Conservation (phyloP, 352 stramenopile species). For the Phytophthora citrophthora region DNA sequence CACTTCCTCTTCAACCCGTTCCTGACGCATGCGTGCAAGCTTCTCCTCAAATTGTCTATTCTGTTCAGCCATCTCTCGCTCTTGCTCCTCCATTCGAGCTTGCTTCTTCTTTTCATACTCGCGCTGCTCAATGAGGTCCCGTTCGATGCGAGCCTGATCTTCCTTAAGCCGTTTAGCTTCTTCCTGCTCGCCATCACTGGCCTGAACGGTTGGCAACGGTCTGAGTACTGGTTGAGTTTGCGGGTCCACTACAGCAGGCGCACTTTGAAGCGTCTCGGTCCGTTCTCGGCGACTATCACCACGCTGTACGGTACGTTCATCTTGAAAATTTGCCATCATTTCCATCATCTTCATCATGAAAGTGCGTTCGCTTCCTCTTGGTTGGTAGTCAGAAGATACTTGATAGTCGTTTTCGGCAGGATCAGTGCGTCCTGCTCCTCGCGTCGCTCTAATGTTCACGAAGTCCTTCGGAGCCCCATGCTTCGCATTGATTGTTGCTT, state of each 20-base stretch:
- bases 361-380: conserved; percentile 34
- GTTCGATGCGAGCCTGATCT: conserved; percentile 50
- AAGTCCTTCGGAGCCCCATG: conserved; percentile 24
- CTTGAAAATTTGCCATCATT: conserved; percentile 54
- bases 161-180: conserved; percentile 44
- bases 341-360: conserved; percentile 77
- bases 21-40: conserved; percentile 39
- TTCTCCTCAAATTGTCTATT: conserved; percentile 54
- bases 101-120: conserved; percentile 54
- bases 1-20: conserved; percentile 48
- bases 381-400: not conserved
- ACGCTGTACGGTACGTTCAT: conserved; percentile 1
- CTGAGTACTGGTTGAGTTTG: not conserved
- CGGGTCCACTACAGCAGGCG: not conserved
- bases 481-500: conserved; percentile 56
- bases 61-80: conserved; percentile 41
- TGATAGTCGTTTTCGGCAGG: not conserved
- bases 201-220: not conserved
- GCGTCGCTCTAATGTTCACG: conserved; percentile 10
- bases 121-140: conserved; percentile 54
- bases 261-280: not conserved
- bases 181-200: conserved; percentile 47
- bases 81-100: conserved; percentile 46
- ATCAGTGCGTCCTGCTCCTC: not conserved
- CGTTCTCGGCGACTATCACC: not conserved